These are phyloP conservation scores for Taiozyma sp. DNA, from an alignment of 1,139 yeast species.

Conservation along the genomic window DNA sequence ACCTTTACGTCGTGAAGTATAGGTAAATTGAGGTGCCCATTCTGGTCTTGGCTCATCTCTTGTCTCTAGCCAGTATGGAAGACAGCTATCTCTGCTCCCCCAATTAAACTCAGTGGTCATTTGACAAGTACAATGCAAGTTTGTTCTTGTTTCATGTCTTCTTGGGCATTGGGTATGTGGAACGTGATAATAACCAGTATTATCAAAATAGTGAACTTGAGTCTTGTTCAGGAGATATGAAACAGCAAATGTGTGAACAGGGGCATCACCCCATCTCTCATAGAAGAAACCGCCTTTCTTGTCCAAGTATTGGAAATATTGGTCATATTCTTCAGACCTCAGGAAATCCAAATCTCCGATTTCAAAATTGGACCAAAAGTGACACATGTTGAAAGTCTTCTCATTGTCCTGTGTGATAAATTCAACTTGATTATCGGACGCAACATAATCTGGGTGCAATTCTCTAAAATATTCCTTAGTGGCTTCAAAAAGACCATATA, in stretches of 20 bases:
- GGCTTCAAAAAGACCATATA: conserved; percentile 54
- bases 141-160: conserved; percentile 41
- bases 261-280: conserved; percentile 68
- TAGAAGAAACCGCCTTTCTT: conserved; percentile 55
- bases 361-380: conserved; percentile 63
- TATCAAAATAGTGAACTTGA: conserved; percentile 50
- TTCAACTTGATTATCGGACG: conserved; percentile 38
- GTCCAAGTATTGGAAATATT: conserved; percentile 48
- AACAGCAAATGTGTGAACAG: conserved; percentile 56
- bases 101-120: conserved; percentile 46
- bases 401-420: conserved; percentile 50
- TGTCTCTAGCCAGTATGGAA: conserved; percentile 43
- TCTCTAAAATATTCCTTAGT: conserved; percentile 47
- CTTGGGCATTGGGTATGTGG: conserved; percentile 37
- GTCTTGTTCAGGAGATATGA: conserved; percentile 41
- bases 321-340: conserved; percentile 43
- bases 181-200: conserved; percentile 58
- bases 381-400: conserved; percentile 48
- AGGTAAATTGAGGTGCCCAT: conserved; percentile 24
- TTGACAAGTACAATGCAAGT: conserved; percentile 43
- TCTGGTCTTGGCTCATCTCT: conserved; percentile 40
- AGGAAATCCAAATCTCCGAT: conserved; percentile 50
- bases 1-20: neutral
- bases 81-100: conserved; percentile 44
- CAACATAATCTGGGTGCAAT: conserved; percentile 38